These are phyloP conservation scores for Monilinia aucupariae DNA, from an alignment of 2,329 filamentous ascomycete species.

Conservation along the genomic window DNA sequence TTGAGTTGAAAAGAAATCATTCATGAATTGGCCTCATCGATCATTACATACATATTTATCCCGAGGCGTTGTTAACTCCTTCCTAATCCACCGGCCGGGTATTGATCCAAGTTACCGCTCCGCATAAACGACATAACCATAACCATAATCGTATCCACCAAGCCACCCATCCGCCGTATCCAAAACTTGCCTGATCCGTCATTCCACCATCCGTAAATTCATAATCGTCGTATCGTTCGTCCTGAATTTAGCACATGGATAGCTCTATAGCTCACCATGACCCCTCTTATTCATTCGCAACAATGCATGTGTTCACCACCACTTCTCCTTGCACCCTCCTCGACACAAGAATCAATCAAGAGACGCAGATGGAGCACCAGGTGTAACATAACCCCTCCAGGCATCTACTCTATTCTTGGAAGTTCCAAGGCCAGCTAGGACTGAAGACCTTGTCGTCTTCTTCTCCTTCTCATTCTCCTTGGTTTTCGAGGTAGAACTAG, in stretches of 20 bases:
- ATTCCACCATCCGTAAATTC: not conserved
- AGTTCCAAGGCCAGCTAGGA: conserved; percentile 31
- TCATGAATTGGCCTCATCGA: not conserved
- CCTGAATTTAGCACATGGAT: not conserved
- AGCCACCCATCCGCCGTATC: not conserved
- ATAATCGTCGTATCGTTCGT: not conserved
- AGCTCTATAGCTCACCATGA: not conserved
- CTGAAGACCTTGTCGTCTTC: conserved; percentile 8
- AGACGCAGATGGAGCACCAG: conserved; percentile 29
- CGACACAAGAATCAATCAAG: conserved; percentile 16
- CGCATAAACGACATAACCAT: not conserved
- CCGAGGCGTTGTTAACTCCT: not conserved
- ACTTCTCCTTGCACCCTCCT: too few relatives aligned
- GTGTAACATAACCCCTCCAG: conserved; percentile 32
- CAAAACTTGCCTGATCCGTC: not conserved
- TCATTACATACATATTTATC: conserved; percentile 1
- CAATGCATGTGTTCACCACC: not conserved
- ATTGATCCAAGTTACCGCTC: conserved; percentile 6
- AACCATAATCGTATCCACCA: not conserved
- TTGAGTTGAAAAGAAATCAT: not conserved
- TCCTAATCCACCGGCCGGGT: conserved; percentile 3
- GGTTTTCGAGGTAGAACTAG: not conserved
- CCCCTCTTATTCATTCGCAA: not conserved
- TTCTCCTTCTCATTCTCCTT: not conserved
- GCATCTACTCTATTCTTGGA: conserved; percentile 31